Percentiles rank a stretch among this genome's conserved stretches.
Conservation (phyloP, 257 asterid species). For the Jasminum sambac region DNA sequence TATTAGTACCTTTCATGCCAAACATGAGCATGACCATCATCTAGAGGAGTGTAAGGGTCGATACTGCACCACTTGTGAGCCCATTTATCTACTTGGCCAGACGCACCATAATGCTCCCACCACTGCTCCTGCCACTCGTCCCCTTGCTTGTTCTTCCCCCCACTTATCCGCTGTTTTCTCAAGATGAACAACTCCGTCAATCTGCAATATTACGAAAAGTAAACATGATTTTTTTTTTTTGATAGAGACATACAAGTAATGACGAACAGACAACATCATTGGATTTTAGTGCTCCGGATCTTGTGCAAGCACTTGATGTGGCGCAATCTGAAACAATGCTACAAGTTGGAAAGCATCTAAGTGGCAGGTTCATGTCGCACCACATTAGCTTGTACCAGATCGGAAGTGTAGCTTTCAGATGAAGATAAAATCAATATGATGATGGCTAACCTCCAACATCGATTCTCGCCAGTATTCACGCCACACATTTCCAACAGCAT, state of each 20-base stretch:
- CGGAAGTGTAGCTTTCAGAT: too few relatives aligned
- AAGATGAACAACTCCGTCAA: slow-evolving; percentile 58
- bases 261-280: background rate
- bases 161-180: slow-evolving; percentile 99
- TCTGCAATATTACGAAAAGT: slow-evolving; percentile 40
- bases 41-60: slow-evolving; percentile 77
- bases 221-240: background rate
- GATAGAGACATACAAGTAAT: background rate
- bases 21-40: slow-evolving; percentile 91
- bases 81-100: slow-evolving; percentile 85
- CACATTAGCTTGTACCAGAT: too few relatives aligned
- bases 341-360: too few relatives aligned
- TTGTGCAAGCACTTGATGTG: background rate
- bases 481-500: slow-evolving; percentile 90
- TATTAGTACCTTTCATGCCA: slow-evolving; percentile 89
- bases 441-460: slow-evolving; percentile 64
- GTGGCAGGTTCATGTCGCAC: too few relatives aligned
- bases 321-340: too few relatives aligned
- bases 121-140: slow-evolving; percentile 98
- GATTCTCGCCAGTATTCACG: slow-evolving; percentile 93
- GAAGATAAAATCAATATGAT: too few relatives aligned
- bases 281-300: background rate
- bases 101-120: slow-evolving; percentile 89
- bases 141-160: slow-evolving; percentile 86
- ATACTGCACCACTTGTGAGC: slow-evolving; percentile 97